phyloP scores from a whole-genome alignment of 805 yeast genomes.

The Candida gorgasii region DNA sequence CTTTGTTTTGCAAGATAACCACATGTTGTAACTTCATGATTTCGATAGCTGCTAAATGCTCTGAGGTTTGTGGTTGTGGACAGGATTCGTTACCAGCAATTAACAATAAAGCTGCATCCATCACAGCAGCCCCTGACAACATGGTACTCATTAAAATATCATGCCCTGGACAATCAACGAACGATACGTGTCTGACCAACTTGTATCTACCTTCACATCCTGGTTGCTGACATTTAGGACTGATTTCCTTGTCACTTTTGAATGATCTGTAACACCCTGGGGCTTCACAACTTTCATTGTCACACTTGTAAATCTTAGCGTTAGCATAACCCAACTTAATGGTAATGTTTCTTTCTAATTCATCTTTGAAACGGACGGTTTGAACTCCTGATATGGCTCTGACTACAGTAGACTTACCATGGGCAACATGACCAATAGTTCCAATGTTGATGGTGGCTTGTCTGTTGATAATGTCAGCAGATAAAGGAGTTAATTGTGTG shows the following conservation, averaged over 20 bases:
- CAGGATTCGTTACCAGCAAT: conserved; percentile 99
- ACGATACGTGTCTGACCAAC: conserved; percentile 93
- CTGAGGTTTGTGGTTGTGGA: conserved; percentile 99
- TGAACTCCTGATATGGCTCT: conserved; percentile 98
- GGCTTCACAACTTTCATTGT: conserved; percentile 79
- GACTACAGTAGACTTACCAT: conserved; percentile 91
- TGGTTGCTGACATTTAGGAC: conserved; percentile 86
- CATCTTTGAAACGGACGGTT: conserved; percentile 98
- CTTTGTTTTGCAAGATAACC: conserved; percentile 94
- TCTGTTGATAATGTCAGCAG: conserved; percentile 95
- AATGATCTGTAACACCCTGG: conserved; percentile 95
- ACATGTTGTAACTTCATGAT: conserved; percentile 98
- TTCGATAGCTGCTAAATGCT: conserved; percentile 98
- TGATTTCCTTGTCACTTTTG: conserved; percentile 91
- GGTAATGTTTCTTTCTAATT: conserved; percentile 97
- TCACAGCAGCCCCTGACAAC: conserved; percentile 99
- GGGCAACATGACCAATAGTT: conserved; percentile 95
- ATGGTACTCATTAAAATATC: conserved; percentile 99
- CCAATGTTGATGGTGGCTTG: conserved; percentile 99
- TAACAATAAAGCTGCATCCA: conserved; percentile 97
- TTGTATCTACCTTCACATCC: conserved; percentile 89
- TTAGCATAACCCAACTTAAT: conserved; percentile 98
- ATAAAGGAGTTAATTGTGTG: conserved; percentile 74
- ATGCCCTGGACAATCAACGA: conserved; percentile 99
- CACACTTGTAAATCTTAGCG: conserved; percentile 95